Base-by-base conservation (phyloP, 1,284 basidiomycete genomes). In the Blastosporella zonata region DNA sequence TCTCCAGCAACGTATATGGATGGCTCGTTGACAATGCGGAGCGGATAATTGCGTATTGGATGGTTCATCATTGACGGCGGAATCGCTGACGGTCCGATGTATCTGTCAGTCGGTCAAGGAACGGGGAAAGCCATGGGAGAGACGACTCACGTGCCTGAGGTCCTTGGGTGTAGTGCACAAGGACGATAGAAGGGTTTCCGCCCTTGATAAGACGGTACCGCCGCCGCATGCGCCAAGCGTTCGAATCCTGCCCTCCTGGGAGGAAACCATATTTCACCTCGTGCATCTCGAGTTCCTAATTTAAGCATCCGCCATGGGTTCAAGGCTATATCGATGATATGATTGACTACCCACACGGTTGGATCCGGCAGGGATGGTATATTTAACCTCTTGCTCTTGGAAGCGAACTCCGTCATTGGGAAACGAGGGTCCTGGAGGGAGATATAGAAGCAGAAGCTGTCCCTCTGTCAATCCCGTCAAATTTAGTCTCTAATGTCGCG, bases 241-340 rank as follows among this genome's bases (percentile, higher is more conserved):
- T 66, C 6, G 67, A 64, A 54, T 90, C 85, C 44, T 68, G 67
- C 6, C 72, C 68, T 35, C 74, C 75, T 8, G 88, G 88, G n/a
- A 87, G 66, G 63, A 87, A 91, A 1, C 88, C 88, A 59, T 68
- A 82, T 59, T 84, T 87, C 36, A 77, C 63, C 64, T 91, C 88
- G 49, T 71, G 62, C 0, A 90, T 72, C 67, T 91, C 89, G 6
- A 91, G 71, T 64, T 90, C 87, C 84, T 54, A 38, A 31, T 25
- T 53, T 47, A 43, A 33, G 40, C 6, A 18, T 43, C 17, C 50
- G 31, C 18, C 37, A 35, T 29, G 27, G 29, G 29, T 43, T n/a
- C 15, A 20, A 43, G 25, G 13, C 23, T 29, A n/a, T 23, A 20
- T 18, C 31, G 25, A 44, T 47, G 38, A 40, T 57, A 43, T 47